Evolutionary conservation across 352 stramenopile genomes (phyloP).

Genomic region (Phytophthora melonis): DNA sequence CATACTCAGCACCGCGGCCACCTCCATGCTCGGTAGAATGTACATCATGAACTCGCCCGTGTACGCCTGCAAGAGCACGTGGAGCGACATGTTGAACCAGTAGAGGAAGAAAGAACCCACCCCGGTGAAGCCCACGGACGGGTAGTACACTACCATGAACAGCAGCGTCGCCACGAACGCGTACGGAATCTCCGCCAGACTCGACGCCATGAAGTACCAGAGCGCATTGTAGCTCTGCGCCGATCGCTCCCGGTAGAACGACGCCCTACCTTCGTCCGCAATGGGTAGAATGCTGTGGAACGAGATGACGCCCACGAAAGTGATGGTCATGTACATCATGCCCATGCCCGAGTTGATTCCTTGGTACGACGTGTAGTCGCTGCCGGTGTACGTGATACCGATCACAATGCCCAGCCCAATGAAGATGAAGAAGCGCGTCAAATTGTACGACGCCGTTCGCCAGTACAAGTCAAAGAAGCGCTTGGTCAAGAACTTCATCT

Average conservation of each 20-base stretch:
- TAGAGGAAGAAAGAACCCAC: conserved; percentile 22
- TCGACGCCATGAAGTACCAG: conserved; percentile 66
- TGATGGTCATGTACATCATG: conserved; percentile 81
- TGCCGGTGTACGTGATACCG: conserved; percentile 67
- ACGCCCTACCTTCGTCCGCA: conserved; percentile 13
- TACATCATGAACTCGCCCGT: conserved; percentile 28
- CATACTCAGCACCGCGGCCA: conserved; percentile 20
- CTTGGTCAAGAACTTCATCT: conserved; percentile 54
- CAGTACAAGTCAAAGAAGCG: conserved; percentile 78
- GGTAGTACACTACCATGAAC: conserved; percentile 24
- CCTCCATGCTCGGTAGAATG: conserved; percentile 23
- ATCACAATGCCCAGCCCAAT: conserved; percentile 75
- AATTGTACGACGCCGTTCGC: conserved; percentile 52
- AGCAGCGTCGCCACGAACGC: conserved; percentile 8
- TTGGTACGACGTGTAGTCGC: conserved; percentile 44
- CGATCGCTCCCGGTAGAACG: conserved; percentile 90
- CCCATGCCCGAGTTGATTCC: conserved; percentile 62
- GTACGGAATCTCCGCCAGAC: conserved; percentile 26
- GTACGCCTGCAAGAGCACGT: conserved; percentile 29
- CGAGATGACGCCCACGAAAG: conserved; percentile 80
- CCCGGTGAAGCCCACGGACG: conserved; percentile 18
- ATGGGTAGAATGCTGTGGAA: conserved; percentile 48
- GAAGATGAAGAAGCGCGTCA: conserved; percentile 66
- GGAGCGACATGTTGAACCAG: conserved; percentile 31
- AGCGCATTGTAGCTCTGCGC: conserved; percentile 81